Evolutionary conservation across 192 early-diverging fungal species (phyloP).

Genomic region (Backusella macrospora): DNA sequence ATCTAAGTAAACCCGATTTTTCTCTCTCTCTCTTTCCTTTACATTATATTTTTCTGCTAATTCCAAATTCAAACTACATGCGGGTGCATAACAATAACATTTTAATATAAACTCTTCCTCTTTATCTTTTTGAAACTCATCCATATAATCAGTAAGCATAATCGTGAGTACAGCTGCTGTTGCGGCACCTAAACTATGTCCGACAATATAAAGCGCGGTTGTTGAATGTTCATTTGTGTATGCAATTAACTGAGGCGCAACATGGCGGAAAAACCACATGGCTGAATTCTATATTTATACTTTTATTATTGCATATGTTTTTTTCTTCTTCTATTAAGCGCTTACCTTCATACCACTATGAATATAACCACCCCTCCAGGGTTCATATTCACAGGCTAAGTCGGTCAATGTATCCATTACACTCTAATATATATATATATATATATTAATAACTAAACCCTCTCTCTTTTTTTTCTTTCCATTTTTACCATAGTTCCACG

Average conservation of each 20-base stretch:
- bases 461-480: background rate
- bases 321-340: background rate
- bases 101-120: constrained; percentile 38
- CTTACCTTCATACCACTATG: constrained; percentile 71
- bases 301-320: background rate
- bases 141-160: constrained; percentile 63
- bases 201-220: constrained; percentile 64
- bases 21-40: background rate
- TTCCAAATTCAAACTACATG: constrained; percentile 49
- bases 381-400: constrained; percentile 75
- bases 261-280: constrained; percentile 68
- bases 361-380: constrained; percentile 76
- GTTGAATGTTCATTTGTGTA: constrained; percentile 58
- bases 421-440: constrained; percentile 43
- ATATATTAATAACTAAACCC: background rate
- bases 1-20: background rate
- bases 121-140: constrained; percentile 49
- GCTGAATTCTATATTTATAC: constrained; percentile 49
- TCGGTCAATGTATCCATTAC: constrained; percentile 76
- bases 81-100: constrained; percentile 56
- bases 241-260: constrained; percentile 65
- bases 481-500: constrained; percentile 66
- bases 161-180: constrained; percentile 75
- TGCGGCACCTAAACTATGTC: constrained; percentile 74
- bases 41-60: constrained; percentile 48